phyloP scores from a whole-genome alignment of 1,284 basidiomycete species.

The Phellopilus nigrolimitatus region DNA sequence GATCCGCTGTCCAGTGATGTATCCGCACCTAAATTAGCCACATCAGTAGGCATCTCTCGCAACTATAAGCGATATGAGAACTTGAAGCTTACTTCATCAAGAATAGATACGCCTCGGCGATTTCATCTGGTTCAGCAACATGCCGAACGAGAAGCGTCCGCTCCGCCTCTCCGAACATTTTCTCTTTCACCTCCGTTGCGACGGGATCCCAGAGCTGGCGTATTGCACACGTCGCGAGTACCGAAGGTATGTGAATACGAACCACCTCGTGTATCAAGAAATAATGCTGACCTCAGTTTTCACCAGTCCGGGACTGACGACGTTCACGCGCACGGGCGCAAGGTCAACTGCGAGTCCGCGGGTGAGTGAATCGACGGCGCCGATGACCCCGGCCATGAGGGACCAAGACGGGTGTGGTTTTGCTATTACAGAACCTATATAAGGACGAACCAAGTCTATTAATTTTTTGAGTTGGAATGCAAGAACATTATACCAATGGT shows the following conservation, averaged over 20 bases:
- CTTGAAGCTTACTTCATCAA: conserved; percentile 23
- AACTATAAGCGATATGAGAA: not conserved
- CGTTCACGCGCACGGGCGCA: conserved; percentile 24
- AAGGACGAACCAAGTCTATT: not conserved
- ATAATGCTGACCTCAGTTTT: conserved; percentile 16
- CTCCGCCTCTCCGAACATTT: conserved; percentile 16
- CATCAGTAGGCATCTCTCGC: too few relatives aligned
- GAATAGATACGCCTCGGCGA: conserved; percentile 25
- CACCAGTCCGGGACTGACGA: conserved; percentile 22
- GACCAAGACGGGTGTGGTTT: conserved; percentile 22
- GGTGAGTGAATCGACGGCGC: conserved; percentile 23
- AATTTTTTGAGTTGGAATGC: not conserved
- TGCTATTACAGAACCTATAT: conserved; percentile 17
- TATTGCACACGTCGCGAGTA: not conserved
- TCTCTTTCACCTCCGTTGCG: conserved; percentile 12
- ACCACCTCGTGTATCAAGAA: too few relatives aligned
- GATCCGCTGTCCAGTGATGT: conserved; percentile 24
- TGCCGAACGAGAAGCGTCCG: conserved; percentile 21
- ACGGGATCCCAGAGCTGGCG: conserved; percentile 22
- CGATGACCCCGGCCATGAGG: conserved; percentile 21
- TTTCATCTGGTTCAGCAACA: conserved; percentile 22
- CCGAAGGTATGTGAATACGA: not conserved
- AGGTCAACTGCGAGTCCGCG: conserved; percentile 25
- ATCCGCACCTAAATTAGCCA: conserved; percentile 18
- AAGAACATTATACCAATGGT: conserved; percentile 21